phyloP scores from a whole-genome alignment of 768 basidiomycete genomes.

The Suillus variegatus region DNA sequence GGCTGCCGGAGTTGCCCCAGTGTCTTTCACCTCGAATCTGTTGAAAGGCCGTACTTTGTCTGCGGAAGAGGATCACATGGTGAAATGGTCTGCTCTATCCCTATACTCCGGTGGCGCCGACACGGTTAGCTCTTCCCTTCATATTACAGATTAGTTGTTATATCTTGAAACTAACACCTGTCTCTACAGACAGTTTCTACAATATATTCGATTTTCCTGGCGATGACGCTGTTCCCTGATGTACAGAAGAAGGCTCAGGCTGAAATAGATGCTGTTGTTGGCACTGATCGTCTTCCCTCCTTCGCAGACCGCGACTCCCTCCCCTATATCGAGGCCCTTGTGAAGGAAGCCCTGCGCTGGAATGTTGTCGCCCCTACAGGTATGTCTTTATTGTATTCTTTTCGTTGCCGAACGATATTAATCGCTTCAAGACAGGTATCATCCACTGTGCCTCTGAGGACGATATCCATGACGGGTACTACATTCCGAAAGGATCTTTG shows the following conservation, averaged over 20 bases:
- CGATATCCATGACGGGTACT: conserved; percentile 61
- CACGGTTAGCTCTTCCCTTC: conserved; percentile 28
- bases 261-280: conserved; percentile 62
- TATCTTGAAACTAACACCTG: conserved; percentile 1
- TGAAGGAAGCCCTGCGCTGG: conserved; percentile 57
- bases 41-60: conserved; percentile 37
- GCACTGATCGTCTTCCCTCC: conserved; percentile 59
- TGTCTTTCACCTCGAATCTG: conserved; percentile 56
- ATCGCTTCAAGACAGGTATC: conserved; percentile 10
- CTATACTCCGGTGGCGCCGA: conserved; percentile 58
- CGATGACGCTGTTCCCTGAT: conserved; percentile 58
- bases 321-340: conserved; percentile 62
- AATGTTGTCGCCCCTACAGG: conserved; percentile 40
- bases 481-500: conserved; percentile 50
- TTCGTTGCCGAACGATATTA: conserved; percentile 37
- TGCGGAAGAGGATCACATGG: not conserved
- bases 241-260: conserved; percentile 60
- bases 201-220: conserved; percentile 62
- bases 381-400: conserved; percentile 42
- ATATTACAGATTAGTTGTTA: not conserved
- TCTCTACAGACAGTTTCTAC: conserved; percentile 57
- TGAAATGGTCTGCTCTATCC: conserved; percentile 39
- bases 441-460: conserved; percentile 59
- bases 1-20: conserved; percentile 49
- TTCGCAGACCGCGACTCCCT: conserved; percentile 58